Evolutionary conservation across 2,329 filamentous ascomycete genomes (phyloP), one percentile per base, ranked within the genome.

Genomic region (Blastomyces percursus): DNA sequence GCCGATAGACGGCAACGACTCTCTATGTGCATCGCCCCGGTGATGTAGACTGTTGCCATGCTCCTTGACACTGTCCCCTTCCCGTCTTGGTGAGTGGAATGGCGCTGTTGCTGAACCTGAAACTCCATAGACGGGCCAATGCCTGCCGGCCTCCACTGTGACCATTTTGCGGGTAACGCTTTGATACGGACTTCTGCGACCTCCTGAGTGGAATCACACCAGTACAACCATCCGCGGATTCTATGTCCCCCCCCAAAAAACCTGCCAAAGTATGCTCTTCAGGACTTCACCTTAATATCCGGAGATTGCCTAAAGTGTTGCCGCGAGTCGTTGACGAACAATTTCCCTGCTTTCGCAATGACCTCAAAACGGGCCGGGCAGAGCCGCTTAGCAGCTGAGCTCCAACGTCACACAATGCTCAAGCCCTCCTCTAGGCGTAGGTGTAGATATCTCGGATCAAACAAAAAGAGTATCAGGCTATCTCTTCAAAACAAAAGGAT

Each of bases 1-100:
- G 63, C 71, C 74, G 60, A 79, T 75, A 4, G 77, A 73, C 60
- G 78, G 77, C 44, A 79, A 70, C 68, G 74, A 73, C 66, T 76
- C 74, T 68, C 77, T 79, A 64, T 35, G 59, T 56, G 62, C 40
- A 60, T 63, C 44, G 21, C 44, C 44, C 32, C 11, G 32, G 35
- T 4, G 24, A 50, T 40, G 54, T 38, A 38, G 50, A 12, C 48
- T 60, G 59, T n/a, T 40, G 48, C 58, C 57, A 32, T 42, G 48
- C 61, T 30, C 60, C 46, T 52, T 52, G 46, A 30, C 24, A 30
- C 59, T 7, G 21, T 61, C 50, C 9, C 14, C 56, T 8, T 60
- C 59, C 51, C 35, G 58, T 46, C 62, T 60, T 44, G 61, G 59
- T 59, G 30, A 30, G 52, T 62, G 61, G 50, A 62, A 65, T 59